Evolutionary conservation across 2,329 filamentous ascomycete species (phyloP).

Genomic region (Xylaria sp.): DNA sequence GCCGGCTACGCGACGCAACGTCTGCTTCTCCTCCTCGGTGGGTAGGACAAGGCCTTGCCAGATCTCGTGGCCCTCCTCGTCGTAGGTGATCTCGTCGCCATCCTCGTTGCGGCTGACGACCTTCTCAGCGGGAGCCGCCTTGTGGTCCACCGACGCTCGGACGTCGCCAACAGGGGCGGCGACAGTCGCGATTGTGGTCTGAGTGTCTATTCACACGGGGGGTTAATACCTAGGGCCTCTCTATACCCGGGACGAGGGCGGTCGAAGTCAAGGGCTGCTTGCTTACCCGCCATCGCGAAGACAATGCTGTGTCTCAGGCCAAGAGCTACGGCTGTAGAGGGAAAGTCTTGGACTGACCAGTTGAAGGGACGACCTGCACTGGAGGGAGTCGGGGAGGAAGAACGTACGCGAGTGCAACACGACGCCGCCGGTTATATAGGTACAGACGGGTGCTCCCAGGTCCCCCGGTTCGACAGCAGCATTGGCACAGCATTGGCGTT

Average conservation of each 20-base stretch:
- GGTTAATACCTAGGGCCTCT: slow-evolving; percentile 7
- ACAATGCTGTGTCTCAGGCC: slow-evolving; percentile 15
- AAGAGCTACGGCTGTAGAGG: slow-evolving; percentile 6
- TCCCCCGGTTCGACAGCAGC: slow-evolving; percentile 4
- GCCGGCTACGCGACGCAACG: slow-evolving; percentile 54
- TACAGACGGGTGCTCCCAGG: background rate
- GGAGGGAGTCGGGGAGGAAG: background rate
- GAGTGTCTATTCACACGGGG: slow-evolving; percentile 15
- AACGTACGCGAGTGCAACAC: background rate
- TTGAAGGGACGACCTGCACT: slow-evolving; percentile 12
- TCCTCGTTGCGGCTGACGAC: background rate
- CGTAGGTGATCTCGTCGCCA: slow-evolving; percentile 17
- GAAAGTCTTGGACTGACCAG: background rate
- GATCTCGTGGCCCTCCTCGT: slow-evolving; percentile 37
- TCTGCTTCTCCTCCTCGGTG: slow-evolving; percentile 52
- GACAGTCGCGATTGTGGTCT: slow-evolving; percentile 17
- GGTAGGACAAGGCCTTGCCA: slow-evolving; percentile 45
- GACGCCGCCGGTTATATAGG: slow-evolving; percentile 19
- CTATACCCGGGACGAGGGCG: background rate
- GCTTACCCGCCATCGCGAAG: slow-evolving; percentile 26
- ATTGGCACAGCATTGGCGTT: slow-evolving; percentile 8
- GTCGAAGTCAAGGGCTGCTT: background rate
- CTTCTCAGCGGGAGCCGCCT: slow-evolving; percentile 1
- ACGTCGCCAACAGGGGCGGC: slow-evolving; percentile 15
- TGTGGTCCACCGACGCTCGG: slow-evolving; percentile 20